phyloP scores from a whole-genome alignment of 768 basidiomycete genomes.

The Leccinum uliginosum region DNA sequence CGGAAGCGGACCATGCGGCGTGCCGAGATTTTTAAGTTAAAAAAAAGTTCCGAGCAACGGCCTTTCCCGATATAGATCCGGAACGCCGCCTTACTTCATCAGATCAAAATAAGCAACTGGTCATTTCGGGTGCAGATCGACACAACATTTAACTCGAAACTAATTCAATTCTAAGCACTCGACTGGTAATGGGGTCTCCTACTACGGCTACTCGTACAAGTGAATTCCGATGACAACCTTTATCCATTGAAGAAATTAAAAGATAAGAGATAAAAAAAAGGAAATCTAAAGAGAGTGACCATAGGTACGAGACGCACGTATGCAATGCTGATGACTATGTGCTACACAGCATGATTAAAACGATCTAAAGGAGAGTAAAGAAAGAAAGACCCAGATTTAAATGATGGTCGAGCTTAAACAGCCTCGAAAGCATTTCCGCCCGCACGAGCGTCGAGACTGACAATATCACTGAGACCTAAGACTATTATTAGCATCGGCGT shows the following conservation, averaged over 20 bases:
- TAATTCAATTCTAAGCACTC: conserved; percentile 1
- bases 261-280: conserved; percentile 1
- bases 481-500: background rate
- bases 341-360: conserved; percentile 16
- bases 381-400: background rate
- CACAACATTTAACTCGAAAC: conserved; percentile 6
- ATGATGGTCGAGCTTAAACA: conserved; percentile 32
- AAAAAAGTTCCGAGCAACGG: background rate
- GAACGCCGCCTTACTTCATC: background rate
- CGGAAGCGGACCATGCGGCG: background rate
- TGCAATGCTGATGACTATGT: conserved; percentile 16
- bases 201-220: background rate
- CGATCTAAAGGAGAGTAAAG: background rate
- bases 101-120: background rate
- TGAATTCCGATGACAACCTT: conserved; percentile 6
- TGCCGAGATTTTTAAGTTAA: background rate
- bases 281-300: conserved; percentile 20
- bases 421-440: conserved; percentile 56
- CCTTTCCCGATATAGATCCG: background rate
- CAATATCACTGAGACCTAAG: conserved; percentile 49
- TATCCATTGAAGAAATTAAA: conserved; percentile 21
- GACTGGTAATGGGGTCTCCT: background rate
- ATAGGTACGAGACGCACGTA: conserved; percentile 4
- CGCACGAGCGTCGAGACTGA: conserved; percentile 50
- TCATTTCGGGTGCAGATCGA: background rate